Base-by-base conservation (phyloP, 176 grass and related monocot genomes). In the Panicum miliaceum region DNA sequence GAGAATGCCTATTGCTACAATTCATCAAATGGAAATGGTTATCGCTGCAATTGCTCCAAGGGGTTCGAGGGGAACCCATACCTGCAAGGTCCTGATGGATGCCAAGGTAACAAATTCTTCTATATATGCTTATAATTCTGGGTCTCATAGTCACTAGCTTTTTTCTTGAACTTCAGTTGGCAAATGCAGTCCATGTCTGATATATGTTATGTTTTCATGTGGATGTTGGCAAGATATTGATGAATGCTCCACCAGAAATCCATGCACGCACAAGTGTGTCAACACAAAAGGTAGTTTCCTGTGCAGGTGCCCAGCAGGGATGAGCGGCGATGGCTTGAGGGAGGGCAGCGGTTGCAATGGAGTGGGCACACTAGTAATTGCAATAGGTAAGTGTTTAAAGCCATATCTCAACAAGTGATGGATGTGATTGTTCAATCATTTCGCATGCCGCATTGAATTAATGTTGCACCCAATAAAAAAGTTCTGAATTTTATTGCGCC, bases 31-130 rank as follows among this genome's bases (percentile, higher is more conserved):
- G 86, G 83, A 58, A 52, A 88, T 20, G 92, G 92, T 4, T 91
- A 91, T 11, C 86, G 86, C 71, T 94, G 92, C 80, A 94, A 86
- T 18, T 94, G 92, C 76, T 41, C 12, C 45, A 0, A 69, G 0
- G 89, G 92, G 37, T 94, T 85, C 74, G 12, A 59, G 54, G 92
- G 92, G 23, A 94, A 94, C 37, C 92, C 92, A 0, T 94, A 94
- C 29, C 75, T 77, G 26, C 57, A 59, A 81, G 88, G 50, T 50
- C 47, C 68, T 10, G 14, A 18, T 38, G 91, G 84, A 86, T 89
- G 82, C 47, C 32, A 67, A 65, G 89, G 89, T 88, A 84, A 32
- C 1, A 16, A 64, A 64, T 51, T 63, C 22, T 8, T 71, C 6
- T 52, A 42, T 40, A 9, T 12, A 47, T 47, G 5, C 27, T 60